Conservation (phyloP, 805 yeast species). For the Saturnispora zaruensis region DNA sequence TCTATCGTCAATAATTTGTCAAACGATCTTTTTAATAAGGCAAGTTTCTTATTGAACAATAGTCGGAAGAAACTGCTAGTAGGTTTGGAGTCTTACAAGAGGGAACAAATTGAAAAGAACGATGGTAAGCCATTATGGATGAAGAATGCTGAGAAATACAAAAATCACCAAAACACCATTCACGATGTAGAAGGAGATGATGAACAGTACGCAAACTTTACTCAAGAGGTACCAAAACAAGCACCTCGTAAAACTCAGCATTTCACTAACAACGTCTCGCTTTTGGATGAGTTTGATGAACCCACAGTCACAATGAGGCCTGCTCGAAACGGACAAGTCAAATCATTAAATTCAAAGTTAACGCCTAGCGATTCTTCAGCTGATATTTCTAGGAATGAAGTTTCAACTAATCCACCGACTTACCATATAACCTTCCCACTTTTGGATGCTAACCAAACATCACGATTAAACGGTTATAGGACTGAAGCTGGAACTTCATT, state of each 20-base stretch:
- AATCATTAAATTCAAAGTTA: background rate
- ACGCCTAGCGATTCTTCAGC: background rate
- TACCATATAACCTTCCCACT: constrained; percentile 14
- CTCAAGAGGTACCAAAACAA: background rate
- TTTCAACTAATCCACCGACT: background rate
- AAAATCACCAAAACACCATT: constrained; percentile 28
- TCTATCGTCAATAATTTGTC: constrained; percentile 45
- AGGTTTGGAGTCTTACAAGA: constrained; percentile 52
- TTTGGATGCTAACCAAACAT: constrained; percentile 18
- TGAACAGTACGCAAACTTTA: constrained; percentile 30
- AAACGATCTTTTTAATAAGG: constrained; percentile 47
- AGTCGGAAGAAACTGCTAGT: constrained; percentile 54
- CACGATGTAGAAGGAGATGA: constrained; percentile 38
- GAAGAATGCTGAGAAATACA: constrained; percentile 45
- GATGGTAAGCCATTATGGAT: constrained; percentile 64
- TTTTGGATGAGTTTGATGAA: background rate
- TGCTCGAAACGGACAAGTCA: background rate
- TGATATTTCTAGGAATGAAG: background rate
- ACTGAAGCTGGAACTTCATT: constrained; percentile 54
- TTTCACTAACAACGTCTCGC: background rate
- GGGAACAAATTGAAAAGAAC: constrained; percentile 23
- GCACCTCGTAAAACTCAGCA: background rate
- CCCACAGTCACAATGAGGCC: background rate
- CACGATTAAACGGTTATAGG: constrained; percentile 40
- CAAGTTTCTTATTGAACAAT: constrained; percentile 47